Conservation (phyloP, 1,284 basidiomycete species). For the Tilletia walkeri region DNA sequence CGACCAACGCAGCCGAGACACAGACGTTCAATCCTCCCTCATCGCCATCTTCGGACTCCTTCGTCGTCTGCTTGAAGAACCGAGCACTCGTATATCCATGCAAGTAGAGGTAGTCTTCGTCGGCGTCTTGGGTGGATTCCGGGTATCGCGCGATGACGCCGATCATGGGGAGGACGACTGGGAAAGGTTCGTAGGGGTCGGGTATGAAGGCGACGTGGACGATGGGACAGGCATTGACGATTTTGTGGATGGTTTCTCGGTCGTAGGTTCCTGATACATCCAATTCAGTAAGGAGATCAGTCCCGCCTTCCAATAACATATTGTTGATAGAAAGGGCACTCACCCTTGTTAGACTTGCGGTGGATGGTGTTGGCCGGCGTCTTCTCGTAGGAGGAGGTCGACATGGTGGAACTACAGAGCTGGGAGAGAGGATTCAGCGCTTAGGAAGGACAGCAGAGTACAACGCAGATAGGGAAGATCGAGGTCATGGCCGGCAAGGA, state of each 20-base stretch:
- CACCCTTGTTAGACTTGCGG: conserved; percentile 5
- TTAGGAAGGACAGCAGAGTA: too few relatives aligned
- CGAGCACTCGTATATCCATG: not conserved
- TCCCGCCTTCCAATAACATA: not conserved
- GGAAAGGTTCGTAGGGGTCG: not conserved
- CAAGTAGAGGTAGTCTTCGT: not conserved
- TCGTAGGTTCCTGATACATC: too few relatives aligned
- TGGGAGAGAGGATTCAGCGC: too few relatives aligned
- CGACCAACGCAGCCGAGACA: not conserved
- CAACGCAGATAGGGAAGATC: too few relatives aligned
- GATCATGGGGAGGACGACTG: conserved; percentile 1
- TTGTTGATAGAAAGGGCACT: not conserved
- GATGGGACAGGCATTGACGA: conserved; percentile 1
- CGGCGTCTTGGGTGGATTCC: not conserved
- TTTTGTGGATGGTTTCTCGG: not conserved
- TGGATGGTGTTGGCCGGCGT: conserved; percentile 14
- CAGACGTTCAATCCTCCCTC: not conserved
- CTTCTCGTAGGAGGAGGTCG: not conserved
- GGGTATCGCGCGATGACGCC: not conserved
- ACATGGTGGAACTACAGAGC: too few relatives aligned
- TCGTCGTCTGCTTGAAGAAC: conserved; percentile 7
- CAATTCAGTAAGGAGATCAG: not conserved
- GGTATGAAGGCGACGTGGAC: conserved; percentile 2
- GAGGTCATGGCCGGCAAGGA: too few relatives aligned
- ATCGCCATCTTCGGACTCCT: not conserved